phyloP scores from a whole-genome alignment of 495 filamentous ascomycete genomes.

The Daldinia bambusicola region DNA sequence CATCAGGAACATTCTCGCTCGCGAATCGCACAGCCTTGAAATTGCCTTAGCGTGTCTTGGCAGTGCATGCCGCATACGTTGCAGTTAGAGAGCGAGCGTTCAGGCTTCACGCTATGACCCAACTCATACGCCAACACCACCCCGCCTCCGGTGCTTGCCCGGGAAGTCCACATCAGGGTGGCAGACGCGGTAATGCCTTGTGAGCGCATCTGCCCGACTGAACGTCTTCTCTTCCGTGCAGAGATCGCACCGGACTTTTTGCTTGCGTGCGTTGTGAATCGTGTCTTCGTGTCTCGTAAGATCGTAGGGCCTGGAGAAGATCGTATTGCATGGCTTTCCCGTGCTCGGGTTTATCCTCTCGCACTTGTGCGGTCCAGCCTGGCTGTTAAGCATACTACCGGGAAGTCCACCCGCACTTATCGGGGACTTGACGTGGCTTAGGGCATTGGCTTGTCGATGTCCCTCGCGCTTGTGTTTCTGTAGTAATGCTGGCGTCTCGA shows the following conservation, averaged over 20 bases:
- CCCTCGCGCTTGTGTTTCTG: constrained; percentile 97
- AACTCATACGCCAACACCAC: constrained; percentile 44
- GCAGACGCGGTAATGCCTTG: constrained; percentile 90
- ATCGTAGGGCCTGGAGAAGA: constrained; percentile 98
- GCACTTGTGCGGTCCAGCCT: constrained; percentile 90
- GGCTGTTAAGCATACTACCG: constrained; percentile 68
- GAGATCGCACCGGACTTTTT: constrained; percentile 92
- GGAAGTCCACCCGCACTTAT: constrained; percentile 22
- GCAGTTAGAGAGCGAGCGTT: not conserved
- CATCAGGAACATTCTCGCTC: constrained; percentile 22
- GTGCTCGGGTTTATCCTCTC: constrained; percentile 94
- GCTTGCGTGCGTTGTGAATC: constrained; percentile 93
- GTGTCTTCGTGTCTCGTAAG: constrained; percentile 97
- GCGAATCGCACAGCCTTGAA: constrained; percentile 23
- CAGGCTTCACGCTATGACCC: constrained; percentile 20
- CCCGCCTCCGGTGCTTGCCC: constrained; percentile 67
- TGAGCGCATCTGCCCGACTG: constrained; percentile 89
- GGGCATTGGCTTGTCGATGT: constrained; percentile 73
- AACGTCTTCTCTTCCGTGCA: constrained; percentile 99
- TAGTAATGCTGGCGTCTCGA: constrained; percentile 84
- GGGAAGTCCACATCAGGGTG: constrained; percentile 87
- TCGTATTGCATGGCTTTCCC: constrained; percentile 93
- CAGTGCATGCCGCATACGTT: constrained; percentile 9
- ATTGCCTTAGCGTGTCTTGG: not conserved
- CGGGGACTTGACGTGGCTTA: constrained; percentile 46